A percentile compares a stretch with the other conserved stretches of the same genome.
Conservation (phyloP, 176 grass and related monocot species). For the Zea mays region Zm-B73-REFERENCE-NAM-5.0 NC_050099.1:243104501-243105000, state of each 20-base stretch:
- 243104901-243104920: slow-evolving; percentile 50
- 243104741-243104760: not conserved
- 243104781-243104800: not conserved
- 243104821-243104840: no score
- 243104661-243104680: not conserved
- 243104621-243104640: not conserved
- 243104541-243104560: not conserved
- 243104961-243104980: slow-evolving; percentile 51
- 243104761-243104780: not conserved
- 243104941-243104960: slow-evolving; percentile 84
- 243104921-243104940: slow-evolving; percentile 96
- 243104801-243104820: not conserved
- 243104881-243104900: not conserved
- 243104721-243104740: not conserved
- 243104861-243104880: not conserved
- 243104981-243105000: slow-evolving; percentile 75
- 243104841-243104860: no score
- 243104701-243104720: not conserved
- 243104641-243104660: not conserved
- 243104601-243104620: no score
- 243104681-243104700: not conserved
- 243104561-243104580: not conserved
- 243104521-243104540: not conserved
- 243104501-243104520: not conserved
- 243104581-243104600: not conserved